Percentiles rank a stretch among this genome's conserved stretches.
Evolutionary conservation across 164 flowering plant genomes (phyloP).

Genomic region (Piper longum): DNA sequence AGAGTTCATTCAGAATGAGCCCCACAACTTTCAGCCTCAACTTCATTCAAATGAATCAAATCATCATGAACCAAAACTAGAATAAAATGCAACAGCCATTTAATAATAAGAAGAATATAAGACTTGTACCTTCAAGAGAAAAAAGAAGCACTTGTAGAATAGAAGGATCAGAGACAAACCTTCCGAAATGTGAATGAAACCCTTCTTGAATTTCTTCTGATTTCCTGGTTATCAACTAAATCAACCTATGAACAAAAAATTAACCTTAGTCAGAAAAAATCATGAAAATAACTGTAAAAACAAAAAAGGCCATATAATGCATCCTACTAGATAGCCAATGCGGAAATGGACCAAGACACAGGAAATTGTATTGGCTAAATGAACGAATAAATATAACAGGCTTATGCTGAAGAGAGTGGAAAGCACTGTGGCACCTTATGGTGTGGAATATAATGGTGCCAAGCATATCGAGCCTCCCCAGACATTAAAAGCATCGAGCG

Average conservation of each 20-base stretch:
- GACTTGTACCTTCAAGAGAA: not conserved
- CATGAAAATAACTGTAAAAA: not conserved
- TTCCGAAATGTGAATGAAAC: slow-evolving; percentile 89
- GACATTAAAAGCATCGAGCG: slow-evolving; percentile 78
- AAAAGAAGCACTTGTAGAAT: not conserved
- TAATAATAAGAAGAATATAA: not conserved
- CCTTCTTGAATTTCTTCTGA: slow-evolving; percentile 67
- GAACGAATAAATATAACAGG: not conserved
- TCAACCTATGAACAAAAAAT: slow-evolving; percentile 47
- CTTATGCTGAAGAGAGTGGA: not conserved
- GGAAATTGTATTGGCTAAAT: not conserved
- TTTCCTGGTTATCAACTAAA: slow-evolving; percentile 33
- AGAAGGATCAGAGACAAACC: slow-evolving; percentile 19
- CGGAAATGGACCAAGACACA: not conserved
- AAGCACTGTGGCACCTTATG: slow-evolving; percentile 51
- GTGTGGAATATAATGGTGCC: slow-evolving; percentile 98
- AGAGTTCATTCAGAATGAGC: too few relatives aligned
- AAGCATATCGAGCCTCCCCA: slow-evolving; percentile 91
- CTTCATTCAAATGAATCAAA: too few relatives aligned
- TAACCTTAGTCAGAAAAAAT: not conserved
- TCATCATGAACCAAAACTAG: too few relatives aligned
- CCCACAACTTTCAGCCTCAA: too few relatives aligned
- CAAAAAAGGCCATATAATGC: not conserved
- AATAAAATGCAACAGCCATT: too few relatives aligned
- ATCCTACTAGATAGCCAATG: not conserved